Percentiles rank a stretch among this genome's conserved stretches.
These are phyloP conservation scores for Echinochloa phyllopogon DNA, from an alignment of 176 grass and related monocot genomes.

Conservation along the genomic window DNA sequence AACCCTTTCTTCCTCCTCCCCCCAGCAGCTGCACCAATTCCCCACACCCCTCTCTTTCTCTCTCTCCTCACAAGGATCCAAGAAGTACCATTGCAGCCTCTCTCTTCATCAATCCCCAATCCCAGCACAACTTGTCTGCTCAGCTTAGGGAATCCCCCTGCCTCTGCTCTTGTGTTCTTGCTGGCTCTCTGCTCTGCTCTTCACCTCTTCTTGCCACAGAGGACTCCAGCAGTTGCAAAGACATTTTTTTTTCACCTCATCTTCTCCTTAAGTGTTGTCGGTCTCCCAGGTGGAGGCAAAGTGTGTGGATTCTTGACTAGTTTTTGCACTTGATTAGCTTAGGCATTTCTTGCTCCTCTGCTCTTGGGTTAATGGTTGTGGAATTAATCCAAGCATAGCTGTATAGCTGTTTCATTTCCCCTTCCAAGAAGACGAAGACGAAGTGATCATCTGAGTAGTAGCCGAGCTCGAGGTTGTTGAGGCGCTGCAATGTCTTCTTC, in stretches of 20 bases:
- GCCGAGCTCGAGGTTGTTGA: neutral
- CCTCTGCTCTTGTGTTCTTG: slow-evolving; percentile 32
- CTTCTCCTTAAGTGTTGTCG: slow-evolving; percentile 35
- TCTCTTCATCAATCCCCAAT: slow-evolving; percentile 29
- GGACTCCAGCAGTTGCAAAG: slow-evolving; percentile 16
- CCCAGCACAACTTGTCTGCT: slow-evolving; percentile 19
- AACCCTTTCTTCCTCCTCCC: slow-evolving; percentile 54
- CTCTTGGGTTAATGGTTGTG: slow-evolving; percentile 35
- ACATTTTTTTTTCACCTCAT: slow-evolving; percentile 6
- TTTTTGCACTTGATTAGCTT: slow-evolving; percentile 25
- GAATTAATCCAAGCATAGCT: slow-evolving; percentile 15
- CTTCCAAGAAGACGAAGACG: neutral
- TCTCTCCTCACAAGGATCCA: neutral
- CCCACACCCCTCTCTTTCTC: neutral
- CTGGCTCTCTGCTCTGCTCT: slow-evolving; percentile 30
- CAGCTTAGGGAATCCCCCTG: slow-evolving; percentile 29
- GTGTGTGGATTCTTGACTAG: slow-evolving; percentile 9
- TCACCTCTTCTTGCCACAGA: slow-evolving; percentile 46
- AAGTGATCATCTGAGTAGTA: neutral
- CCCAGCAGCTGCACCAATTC: slow-evolving; percentile 8
- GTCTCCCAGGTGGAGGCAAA: slow-evolving; percentile 24
- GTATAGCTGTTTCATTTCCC: slow-evolving; percentile 3
- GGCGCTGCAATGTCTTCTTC: slow-evolving; percentile 65
- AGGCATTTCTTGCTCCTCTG: slow-evolving; percentile 28
- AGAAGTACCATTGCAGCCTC: slow-evolving; percentile 27